Conservation (phyloP, 23 red algal genomes). For the Gracilariopsis chorda region DNA sequence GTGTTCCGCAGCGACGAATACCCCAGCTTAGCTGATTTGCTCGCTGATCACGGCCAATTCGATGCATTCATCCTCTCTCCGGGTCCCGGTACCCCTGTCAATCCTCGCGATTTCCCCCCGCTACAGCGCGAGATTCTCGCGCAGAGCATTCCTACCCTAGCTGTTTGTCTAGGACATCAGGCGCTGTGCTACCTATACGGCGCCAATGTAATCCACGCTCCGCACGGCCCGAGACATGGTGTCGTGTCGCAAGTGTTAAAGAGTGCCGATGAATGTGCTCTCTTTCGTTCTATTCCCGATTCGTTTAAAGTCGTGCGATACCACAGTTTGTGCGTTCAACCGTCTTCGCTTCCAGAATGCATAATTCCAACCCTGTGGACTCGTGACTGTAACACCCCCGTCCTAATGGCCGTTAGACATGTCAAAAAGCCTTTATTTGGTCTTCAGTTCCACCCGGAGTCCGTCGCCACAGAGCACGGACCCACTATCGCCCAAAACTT, state of each 20-base stretch:
- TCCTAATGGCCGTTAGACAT: conserved; percentile 93
- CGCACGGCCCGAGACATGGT: conserved; percentile 63
- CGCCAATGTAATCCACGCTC: conserved; percentile 1
- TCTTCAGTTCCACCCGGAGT: conserved; percentile 97
- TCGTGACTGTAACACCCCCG: not conserved
- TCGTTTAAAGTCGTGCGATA: conserved; percentile 84
- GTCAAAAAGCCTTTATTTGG: conserved; percentile 67
- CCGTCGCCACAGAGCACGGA: conserved; percentile 65
- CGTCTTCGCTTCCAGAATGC: not conserved
- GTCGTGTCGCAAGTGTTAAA: conserved; percentile 25
- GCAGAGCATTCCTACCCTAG: conserved; percentile 54
- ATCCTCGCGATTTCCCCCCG: conserved; percentile 60
- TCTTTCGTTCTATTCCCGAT: conserved; percentile 53
- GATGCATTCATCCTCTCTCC: conserved; percentile 94
- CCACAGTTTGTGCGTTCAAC: conserved; percentile 69
- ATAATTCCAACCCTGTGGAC: conserved; percentile 78
- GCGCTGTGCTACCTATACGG: conserved; percentile 60
- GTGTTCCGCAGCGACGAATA: conserved; percentile 74
- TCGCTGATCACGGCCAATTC: conserved; percentile 23
- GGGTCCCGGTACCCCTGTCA: conserved; percentile 86
- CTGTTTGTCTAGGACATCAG: conserved; percentile 94
- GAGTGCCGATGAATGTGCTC: conserved; percentile 31
- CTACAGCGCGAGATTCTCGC: conserved; percentile 40
- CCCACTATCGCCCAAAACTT: conserved; percentile 65
- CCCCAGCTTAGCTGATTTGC: conserved; percentile 6